Evolutionary conservation across 768 basidiomycete species (phyloP).

Genomic region (Mycena crocata): DNA sequence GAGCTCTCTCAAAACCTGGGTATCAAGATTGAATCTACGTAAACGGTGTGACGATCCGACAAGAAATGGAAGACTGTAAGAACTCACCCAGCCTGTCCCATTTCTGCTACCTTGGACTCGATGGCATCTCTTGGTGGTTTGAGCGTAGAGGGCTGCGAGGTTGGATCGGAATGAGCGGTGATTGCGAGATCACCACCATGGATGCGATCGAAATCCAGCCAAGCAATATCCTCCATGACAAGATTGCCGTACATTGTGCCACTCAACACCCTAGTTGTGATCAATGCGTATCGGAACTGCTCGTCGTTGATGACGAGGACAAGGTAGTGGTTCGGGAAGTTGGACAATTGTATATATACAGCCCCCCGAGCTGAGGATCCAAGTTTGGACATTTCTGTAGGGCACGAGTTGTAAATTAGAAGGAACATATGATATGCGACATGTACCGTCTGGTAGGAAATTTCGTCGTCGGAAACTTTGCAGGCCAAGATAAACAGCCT

Average conservation of each 20-base stretch:
- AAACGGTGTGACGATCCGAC: constrained; percentile 2
- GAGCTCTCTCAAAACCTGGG: constrained; percentile 78
- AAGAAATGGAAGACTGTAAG: neutral
- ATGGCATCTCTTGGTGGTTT: constrained; percentile 30
- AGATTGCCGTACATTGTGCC: constrained; percentile 70
- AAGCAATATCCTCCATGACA: constrained; percentile 82
- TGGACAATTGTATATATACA: constrained; percentile 82
- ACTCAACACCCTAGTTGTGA: constrained; percentile 68
- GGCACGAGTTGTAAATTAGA: constrained; percentile 6
- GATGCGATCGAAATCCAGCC: constrained; percentile 80
- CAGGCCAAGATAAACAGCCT: constrained; percentile 87
- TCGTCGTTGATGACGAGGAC: constrained; percentile 85
- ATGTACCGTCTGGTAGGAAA: constrained; percentile 70
- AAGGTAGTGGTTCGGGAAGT: constrained; percentile 85
- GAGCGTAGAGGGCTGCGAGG: constrained; percentile 9
- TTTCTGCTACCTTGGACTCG: constrained; percentile 42
- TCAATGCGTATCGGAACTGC: constrained; percentile 84
- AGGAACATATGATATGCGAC: neutral
- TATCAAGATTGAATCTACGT: constrained; percentile 75
- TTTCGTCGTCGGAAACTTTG: constrained; percentile 78
- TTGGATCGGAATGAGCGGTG: constrained; percentile 32
- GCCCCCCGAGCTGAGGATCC: constrained; percentile 70
- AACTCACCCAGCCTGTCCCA: constrained; percentile 37
- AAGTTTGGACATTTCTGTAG: constrained; percentile 75
- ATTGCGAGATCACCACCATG: constrained; percentile 55